Evolutionary conservation across 2,329 filamentous ascomycete genomes (phyloP).

Genomic region (Phaeophleospora eucalypticola): DNA sequence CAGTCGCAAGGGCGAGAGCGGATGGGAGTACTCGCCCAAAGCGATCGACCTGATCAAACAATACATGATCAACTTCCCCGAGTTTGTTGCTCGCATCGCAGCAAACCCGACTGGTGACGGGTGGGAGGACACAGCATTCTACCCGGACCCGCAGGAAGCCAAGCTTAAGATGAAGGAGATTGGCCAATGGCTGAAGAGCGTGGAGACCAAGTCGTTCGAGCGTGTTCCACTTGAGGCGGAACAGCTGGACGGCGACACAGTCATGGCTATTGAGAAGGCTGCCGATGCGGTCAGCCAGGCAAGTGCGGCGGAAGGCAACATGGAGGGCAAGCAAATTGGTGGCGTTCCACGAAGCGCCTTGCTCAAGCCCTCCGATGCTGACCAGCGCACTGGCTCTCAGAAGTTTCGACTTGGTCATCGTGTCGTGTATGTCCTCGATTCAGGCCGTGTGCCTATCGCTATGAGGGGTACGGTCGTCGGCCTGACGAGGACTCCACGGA

Average conservation of each 20-base stretch:
- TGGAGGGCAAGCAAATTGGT: slow-evolving; percentile 65
- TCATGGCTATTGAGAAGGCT: slow-evolving; percentile 71
- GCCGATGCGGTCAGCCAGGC: slow-evolving; percentile 61
- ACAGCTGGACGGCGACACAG: slow-evolving; percentile 87
- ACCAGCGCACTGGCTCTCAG: slow-evolving; percentile 84
- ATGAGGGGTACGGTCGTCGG: slow-evolving; percentile 91
- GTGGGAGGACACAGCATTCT: slow-evolving; percentile 81
- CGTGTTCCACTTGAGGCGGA: slow-evolving; percentile 94
- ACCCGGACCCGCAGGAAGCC: slow-evolving; percentile 66
- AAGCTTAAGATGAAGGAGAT: slow-evolving; percentile 87
- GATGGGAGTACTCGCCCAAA: slow-evolving; percentile 92
- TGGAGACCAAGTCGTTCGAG: slow-evolving; percentile 89
- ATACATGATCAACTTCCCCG: slow-evolving; percentile 92
- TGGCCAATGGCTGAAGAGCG: slow-evolving; percentile 82
- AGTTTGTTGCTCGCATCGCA: slow-evolving; percentile 88
- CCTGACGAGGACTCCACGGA: slow-evolving; percentile 80
- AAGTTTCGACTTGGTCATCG: slow-evolving; percentile 81
- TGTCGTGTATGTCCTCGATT: slow-evolving; percentile 86
- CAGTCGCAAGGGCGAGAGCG: slow-evolving; percentile 76
- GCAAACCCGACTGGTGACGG: slow-evolving; percentile 80
- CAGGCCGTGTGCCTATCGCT: slow-evolving; percentile 91
- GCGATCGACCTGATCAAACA: slow-evolving; percentile 75
- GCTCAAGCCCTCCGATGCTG: slow-evolving; percentile 91
- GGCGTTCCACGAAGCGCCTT: slow-evolving; percentile 82
- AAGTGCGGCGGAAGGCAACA: slow-evolving; percentile 40